Evolutionary conservation across 305 asterid species (phyloP).

Genomic region (Ajuga reptans): DNA sequence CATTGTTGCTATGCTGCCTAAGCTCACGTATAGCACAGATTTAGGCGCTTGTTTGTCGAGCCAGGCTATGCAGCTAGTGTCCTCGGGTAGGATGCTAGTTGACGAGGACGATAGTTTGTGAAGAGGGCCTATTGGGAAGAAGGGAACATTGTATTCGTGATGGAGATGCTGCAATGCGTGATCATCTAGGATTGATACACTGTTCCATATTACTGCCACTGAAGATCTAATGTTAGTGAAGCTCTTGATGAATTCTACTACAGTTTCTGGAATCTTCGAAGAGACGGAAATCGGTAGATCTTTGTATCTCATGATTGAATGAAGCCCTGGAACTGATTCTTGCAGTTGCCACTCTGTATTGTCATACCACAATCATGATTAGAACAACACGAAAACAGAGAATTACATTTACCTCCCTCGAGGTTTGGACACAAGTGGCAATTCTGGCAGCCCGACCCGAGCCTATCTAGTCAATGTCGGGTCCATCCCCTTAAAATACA

Average conservation of each 20-base stretch:
- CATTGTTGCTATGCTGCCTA: conserved; percentile 35
- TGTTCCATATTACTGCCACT: conserved; percentile 37
- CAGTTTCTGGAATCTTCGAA: conserved; percentile 7
- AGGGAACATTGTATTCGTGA: conserved; percentile 25
- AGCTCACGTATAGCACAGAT: conserved; percentile 42
- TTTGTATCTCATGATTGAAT: conserved; percentile 33
- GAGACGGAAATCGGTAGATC: conserved; percentile 27
- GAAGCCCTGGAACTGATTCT: conserved; percentile 25
- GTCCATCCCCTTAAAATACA: too few relatives aligned
- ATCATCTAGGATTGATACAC: conserved; percentile 28
- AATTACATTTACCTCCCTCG: too few relatives aligned
- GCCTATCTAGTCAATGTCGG: too few relatives aligned
- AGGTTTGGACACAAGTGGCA: too few relatives aligned
- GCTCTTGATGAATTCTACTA: conserved; percentile 16
- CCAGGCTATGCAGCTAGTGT: conserved; percentile 32
- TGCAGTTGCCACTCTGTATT: conserved; percentile 30
- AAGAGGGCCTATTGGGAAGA: conserved; percentile 38
- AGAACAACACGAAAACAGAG: neutral
- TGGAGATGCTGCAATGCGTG: conserved; percentile 21
- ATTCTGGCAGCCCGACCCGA: too few relatives aligned
- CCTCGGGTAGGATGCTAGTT: conserved; percentile 35
- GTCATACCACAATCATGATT: neutral
- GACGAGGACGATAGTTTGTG: conserved; percentile 27
- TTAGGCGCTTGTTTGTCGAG: conserved; percentile 34
- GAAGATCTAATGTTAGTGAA: conserved; percentile 21